phyloP scores from a whole-genome alignment of 129 eudicot species.

The Tanacetum coccineum region DNA sequence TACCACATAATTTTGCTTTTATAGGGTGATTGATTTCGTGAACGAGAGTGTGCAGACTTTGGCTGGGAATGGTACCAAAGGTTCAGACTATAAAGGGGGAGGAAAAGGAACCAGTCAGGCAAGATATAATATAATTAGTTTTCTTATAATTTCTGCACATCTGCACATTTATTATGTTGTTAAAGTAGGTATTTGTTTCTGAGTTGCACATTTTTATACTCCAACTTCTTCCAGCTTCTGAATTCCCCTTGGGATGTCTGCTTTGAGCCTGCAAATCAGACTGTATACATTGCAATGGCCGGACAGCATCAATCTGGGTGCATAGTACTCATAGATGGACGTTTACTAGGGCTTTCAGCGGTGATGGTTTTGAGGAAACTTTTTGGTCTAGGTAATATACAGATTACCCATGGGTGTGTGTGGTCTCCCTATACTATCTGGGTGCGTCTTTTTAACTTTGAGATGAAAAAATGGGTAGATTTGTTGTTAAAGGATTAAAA shows the following conservation, averaged over 20 bases:
- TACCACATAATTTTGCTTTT: slow-evolving; percentile 21
- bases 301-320: slow-evolving; percentile 99
- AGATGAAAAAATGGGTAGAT: background rate
- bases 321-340: slow-evolving; percentile 61
- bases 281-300: slow-evolving; percentile 94
- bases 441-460: too few species aligned
- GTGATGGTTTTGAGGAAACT: slow-evolving; percentile 96
- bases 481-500: background rate
- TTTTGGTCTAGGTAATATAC: slow-evolving; percentile 70
- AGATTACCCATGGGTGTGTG: background rate
- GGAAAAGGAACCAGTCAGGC: slow-evolving; percentile 76
- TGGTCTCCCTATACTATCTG: too few species aligned
- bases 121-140: slow-evolving; percentile 28
- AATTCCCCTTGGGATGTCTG: slow-evolving; percentile 99
- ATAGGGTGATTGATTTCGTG: slow-evolving; percentile 95
- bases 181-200: background rate
- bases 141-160: background rate
- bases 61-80: slow-evolving; percentile 98
- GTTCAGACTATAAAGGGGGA: slow-evolving; percentile 94
- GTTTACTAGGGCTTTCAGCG: slow-evolving; percentile 83
- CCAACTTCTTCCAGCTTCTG: slow-evolving; percentile 58
- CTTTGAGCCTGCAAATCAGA: slow-evolving; percentile 74
- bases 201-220: background rate
- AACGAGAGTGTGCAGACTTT: slow-evolving; percentile 75
- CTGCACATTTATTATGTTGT: too few species aligned